Evolutionary conservation across 768 basidiomycete genomes (phyloP).

Genomic region (Tulasnella sp.): DNA sequence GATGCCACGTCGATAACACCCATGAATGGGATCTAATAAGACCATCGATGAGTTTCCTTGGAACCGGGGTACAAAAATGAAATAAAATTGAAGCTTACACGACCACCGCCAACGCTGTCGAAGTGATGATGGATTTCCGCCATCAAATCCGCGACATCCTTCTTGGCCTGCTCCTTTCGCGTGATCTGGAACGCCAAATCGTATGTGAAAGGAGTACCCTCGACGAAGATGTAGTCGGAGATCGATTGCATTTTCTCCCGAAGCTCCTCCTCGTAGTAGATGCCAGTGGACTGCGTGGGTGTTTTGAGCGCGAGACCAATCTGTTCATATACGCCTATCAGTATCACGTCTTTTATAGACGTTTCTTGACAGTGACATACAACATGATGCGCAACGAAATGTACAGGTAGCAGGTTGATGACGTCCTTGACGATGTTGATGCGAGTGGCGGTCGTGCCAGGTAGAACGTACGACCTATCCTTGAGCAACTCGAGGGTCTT

Average conservation of each 20-base stretch:
- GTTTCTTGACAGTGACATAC: constrained; percentile 34
- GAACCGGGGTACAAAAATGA: neutral
- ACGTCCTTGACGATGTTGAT: constrained; percentile 65
- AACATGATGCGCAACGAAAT: constrained; percentile 60
- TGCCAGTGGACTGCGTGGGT: neutral
- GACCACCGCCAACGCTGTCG: neutral
- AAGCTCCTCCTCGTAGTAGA: constrained; percentile 14
- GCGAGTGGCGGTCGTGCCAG: constrained; percentile 40
- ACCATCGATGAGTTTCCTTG: no score
- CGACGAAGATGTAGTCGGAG: constrained; percentile 8
- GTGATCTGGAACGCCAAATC: neutral
- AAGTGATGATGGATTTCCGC: neutral
- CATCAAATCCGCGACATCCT: neutral
- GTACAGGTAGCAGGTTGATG: constrained; percentile 49
- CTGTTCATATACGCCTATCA: neutral
- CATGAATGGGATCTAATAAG: neutral
- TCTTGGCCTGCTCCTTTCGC: neutral
- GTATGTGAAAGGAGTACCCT: neutral
- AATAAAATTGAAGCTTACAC: neutral
- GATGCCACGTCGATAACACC: neutral
- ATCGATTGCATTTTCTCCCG: constrained; percentile 9
- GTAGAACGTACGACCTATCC: constrained; percentile 44
- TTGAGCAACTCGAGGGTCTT: constrained; percentile 51
- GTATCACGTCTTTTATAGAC: neutral
- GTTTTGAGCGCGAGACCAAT: constrained; percentile 15